A percentile compares a stretch with the other conserved stretches of the same genome.
Evolutionary conservation across 345 rosid genomes (phyloP).

Genomic region (Lepidium didymum): DNA sequence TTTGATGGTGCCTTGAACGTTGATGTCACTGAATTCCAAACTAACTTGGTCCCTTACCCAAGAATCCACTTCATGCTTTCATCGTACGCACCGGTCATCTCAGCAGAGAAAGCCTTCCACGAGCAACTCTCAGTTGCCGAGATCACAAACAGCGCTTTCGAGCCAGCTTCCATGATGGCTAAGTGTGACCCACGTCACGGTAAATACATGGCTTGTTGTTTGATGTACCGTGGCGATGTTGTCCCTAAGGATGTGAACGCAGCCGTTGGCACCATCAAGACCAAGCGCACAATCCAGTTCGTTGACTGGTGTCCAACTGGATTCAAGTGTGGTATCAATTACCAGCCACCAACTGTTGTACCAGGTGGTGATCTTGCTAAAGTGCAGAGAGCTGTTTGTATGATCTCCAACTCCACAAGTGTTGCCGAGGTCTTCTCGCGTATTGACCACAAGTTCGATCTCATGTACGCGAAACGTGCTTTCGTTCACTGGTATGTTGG

Average conservation of each 20-base stretch:
- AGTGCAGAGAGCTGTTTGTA: constrained; percentile 74
- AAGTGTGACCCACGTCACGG: constrained; percentile 82
- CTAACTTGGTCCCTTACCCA: constrained; percentile 76
- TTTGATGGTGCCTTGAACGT: constrained; percentile 79
- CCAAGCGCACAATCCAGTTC: constrained; percentile 66
- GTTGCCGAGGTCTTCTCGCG: constrained; percentile 75
- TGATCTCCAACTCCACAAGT: constrained; percentile 76
- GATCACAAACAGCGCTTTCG: constrained; percentile 50
- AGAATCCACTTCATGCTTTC: constrained; percentile 88
- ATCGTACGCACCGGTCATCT: constrained; percentile 71
- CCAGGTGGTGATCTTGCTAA: constrained; percentile 82
- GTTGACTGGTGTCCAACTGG: constrained; percentile 87
- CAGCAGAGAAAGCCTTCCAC: constrained; percentile 51
- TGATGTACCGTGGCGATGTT: constrained; percentile 79
- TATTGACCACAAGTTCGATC: constrained; percentile 70
- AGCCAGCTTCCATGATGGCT: constrained; percentile 57
- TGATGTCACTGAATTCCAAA: constrained; percentile 73
- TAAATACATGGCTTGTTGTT: constrained; percentile 80
- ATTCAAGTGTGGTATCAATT: constrained; percentile 69
- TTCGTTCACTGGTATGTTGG: constrained; percentile 81
- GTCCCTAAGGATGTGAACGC: constrained; percentile 77
- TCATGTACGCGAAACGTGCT: constrained; percentile 72
- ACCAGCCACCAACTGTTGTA: constrained; percentile 78
- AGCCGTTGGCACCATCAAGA: constrained; percentile 70
- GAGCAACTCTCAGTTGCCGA: constrained; percentile 62